Conservation (phyloP, 139 green algal genomes). For the Chlamydomonas eustigma region DNA sequence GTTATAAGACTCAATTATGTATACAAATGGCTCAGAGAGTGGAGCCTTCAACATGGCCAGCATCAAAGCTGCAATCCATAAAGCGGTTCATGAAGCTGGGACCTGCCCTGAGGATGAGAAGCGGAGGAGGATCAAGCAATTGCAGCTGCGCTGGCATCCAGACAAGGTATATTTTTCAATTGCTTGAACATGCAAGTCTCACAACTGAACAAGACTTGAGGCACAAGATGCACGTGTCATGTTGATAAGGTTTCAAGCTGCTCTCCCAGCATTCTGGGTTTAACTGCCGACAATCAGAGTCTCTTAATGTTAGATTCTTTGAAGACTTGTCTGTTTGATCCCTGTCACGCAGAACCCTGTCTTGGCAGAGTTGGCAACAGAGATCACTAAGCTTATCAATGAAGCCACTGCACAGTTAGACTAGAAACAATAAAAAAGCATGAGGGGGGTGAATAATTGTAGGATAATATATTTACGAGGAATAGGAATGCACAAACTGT, state of each 20-base stretch:
- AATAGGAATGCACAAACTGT: no score
- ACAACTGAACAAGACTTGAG: no score
- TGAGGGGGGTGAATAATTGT: no score
- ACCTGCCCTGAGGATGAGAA: slow-evolving; percentile 29
- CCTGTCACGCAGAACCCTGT: slow-evolving; percentile 16
- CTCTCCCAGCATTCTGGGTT: no score
- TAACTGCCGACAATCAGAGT: no score
- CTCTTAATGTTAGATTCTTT: no score
- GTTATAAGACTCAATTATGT: neutral
- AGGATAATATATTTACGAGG: no score
- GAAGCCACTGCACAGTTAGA: slow-evolving; percentile 35
- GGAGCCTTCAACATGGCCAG: slow-evolving; percentile 28
- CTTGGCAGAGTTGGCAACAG: slow-evolving; percentile 47
- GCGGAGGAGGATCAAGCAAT: slow-evolving; percentile 21
- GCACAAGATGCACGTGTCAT: no score
- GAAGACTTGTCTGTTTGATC: neutral
- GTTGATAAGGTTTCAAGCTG: no score
- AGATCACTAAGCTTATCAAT: slow-evolving; percentile 60
- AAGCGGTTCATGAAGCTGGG: slow-evolving; percentile 34
- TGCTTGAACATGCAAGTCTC: slow-evolving; percentile 3
- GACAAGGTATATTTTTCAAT: slow-evolving; percentile 7
- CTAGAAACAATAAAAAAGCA: no score
- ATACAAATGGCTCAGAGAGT: no score
- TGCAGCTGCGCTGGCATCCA: slow-evolving; percentile 40
- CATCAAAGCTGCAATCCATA: slow-evolving; percentile 22